Percentiles rank a stretch among this genome's conserved stretches.
These are phyloP conservation scores for Wickerhamiella kurtzmanii DNA, from an alignment of 805 yeast species.

Conservation along the genomic window DNA sequence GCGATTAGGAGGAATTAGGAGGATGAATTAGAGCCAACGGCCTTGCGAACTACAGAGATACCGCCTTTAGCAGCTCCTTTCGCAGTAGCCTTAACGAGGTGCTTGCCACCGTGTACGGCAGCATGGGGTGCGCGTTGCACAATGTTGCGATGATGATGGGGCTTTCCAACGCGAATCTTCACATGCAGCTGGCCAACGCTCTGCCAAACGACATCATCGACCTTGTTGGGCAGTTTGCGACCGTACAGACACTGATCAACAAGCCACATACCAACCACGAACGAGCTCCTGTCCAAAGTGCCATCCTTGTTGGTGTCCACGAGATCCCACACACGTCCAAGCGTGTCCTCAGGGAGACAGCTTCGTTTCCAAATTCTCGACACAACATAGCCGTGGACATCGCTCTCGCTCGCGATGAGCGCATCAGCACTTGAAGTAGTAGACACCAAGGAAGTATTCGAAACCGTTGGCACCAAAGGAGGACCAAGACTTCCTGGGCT, in stretches of 20 bases:
- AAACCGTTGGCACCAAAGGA: not conserved
- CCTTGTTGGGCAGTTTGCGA: constrained; percentile 62
- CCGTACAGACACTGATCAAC: constrained; percentile 95
- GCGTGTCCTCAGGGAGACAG: constrained; percentile 46
- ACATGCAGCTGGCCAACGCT: constrained; percentile 42
- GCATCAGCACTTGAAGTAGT: not conserved
- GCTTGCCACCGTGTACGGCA: not conserved
- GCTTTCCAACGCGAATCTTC: constrained; percentile 23
- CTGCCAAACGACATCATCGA: constrained; percentile 65
- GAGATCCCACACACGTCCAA: constrained; percentile 54
- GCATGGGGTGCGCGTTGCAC: constrained; percentile 2
- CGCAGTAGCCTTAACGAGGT: not conserved
- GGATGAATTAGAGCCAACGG: not conserved
- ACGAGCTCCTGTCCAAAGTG: constrained; percentile 62
- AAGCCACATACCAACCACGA: constrained; percentile 94
- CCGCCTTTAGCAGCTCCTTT: constrained; percentile 1
- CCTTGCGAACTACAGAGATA: constrained; percentile 1
- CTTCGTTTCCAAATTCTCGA: constrained; percentile 72
- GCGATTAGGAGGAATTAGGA: not conserved
- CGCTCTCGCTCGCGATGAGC: constrained; percentile 11
- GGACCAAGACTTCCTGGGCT: not conserved
- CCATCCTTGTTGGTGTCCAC: constrained; percentile 50
- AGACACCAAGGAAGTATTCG: not conserved
- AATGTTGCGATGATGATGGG: not conserved
- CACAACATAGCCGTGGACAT: constrained; percentile 51